Conservation (phyloP, 2,329 filamentous ascomycete species). For the Teratosphaeria gauchensis region DNA sequence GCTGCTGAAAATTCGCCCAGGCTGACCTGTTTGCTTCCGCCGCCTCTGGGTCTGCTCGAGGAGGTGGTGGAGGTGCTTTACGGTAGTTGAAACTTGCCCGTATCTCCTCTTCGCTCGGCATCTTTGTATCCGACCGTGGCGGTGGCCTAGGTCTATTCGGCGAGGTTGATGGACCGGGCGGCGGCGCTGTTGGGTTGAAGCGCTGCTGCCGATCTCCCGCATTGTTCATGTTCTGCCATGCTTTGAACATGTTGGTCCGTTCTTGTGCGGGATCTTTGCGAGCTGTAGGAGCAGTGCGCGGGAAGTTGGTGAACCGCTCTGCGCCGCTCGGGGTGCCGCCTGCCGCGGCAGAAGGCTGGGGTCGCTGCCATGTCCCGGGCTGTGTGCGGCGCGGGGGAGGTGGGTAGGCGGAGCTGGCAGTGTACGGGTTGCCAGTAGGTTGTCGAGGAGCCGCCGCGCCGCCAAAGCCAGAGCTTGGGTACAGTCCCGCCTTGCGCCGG, state of each 20-base stretch:
- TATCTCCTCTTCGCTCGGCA: constrained; percentile 28
- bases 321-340: constrained; percentile 27
- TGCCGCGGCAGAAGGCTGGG: constrained; percentile 13
- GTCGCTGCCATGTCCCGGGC: constrained; percentile 27
- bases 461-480: constrained; percentile 11
- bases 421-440: constrained; percentile 29
- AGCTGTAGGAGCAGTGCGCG: constrained; percentile 17
- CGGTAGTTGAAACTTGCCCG: constrained; percentile 26
- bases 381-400: constrained; percentile 36
- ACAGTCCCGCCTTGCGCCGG: constrained; percentile 41
- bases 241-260: constrained; percentile 36
- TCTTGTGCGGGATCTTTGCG: constrained; percentile 31
- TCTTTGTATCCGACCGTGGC: constrained; percentile 26
- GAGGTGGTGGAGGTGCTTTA: constrained; percentile 9
- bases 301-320: constrained; percentile 37
- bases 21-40: constrained; percentile 14
- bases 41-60: constrained; percentile 15
- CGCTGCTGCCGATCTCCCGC: constrained; percentile 22
- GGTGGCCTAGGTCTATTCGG: constrained; percentile 15
- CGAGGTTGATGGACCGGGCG: constrained; percentile 10
- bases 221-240: constrained; percentile 42
- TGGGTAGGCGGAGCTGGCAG: constrained; percentile 30
- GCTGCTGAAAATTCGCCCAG: constrained; percentile 25
- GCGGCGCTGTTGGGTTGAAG: constrained; percentile 4
- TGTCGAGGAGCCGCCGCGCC: constrained; percentile 8